Evolutionary conservation across 768 basidiomycete species (phyloP).

Genomic region (Tylopilus intermedius): DNA sequence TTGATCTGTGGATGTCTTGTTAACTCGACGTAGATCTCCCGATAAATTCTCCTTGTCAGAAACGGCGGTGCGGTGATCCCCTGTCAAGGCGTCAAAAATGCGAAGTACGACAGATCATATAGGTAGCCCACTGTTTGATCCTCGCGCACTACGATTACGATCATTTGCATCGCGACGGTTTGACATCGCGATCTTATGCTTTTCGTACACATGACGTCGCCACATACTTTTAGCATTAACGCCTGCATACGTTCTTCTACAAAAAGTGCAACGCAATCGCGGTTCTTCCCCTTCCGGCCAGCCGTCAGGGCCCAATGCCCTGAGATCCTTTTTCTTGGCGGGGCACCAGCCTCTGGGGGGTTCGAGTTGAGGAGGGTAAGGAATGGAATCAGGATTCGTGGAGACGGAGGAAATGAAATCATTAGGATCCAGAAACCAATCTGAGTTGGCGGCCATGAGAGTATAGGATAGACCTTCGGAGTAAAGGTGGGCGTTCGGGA

Average conservation of each 20-base stretch:
- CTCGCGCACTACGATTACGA: constrained; percentile 53
- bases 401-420: constrained; percentile 54
- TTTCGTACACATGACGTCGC: constrained; percentile 83
- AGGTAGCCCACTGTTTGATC: constrained; percentile 54
- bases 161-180: constrained; percentile 73
- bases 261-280: constrained; percentile 77
- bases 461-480: constrained; percentile 68
- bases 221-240: constrained; percentile 92
- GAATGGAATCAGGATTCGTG: constrained; percentile 48
- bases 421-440: constrained; percentile 72
- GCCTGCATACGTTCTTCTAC: constrained; percentile 76
- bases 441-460: constrained; percentile 66
- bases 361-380: constrained; percentile 73
- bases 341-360: constrained; percentile 85
- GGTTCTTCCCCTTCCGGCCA: constrained; percentile 83
- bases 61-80: constrained; percentile 49
- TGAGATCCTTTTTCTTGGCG: constrained; percentile 76
- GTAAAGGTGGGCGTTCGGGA: constrained; percentile 56
- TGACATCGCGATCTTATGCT: constrained; percentile 87
- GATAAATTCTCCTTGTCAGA: constrained; percentile 33
- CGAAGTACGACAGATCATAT: constrained; percentile 4
- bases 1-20: constrained; percentile 21
- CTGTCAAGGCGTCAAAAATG: constrained; percentile 34
- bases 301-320: constrained; percentile 60
- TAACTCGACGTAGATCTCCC: constrained; percentile 28